Conservation (phyloP, 1,139 yeast genomes). For the Debaryomyces nepalensis region DNA sequence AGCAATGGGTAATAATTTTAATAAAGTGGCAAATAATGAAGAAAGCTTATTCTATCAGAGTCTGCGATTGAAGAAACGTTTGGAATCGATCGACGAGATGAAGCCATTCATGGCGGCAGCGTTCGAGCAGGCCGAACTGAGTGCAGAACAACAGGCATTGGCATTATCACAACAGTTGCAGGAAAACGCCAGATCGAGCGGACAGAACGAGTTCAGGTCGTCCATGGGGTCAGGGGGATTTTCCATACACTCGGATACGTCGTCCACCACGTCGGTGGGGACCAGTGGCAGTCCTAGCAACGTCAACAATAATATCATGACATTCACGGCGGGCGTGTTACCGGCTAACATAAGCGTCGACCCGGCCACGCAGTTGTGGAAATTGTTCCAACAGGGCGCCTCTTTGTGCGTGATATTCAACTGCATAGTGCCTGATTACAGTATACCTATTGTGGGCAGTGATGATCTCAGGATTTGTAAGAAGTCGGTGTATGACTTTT, state of each 20-base stretch:
- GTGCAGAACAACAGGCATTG: constrained; percentile 75
- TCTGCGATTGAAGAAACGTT: constrained; percentile 56
- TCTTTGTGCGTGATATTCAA: constrained; percentile 88
- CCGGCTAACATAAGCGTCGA: constrained; percentile 79
- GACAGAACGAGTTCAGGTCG: constrained; percentile 31
- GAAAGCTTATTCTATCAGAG: constrained; percentile 82
- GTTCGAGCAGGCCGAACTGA: constrained; percentile 57
- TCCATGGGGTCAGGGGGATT: constrained; percentile 31
- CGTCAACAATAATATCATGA: constrained; percentile 43
- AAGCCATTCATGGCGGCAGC: constrained; percentile 69
- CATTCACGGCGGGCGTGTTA: constrained; percentile 75
- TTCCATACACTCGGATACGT: constrained; percentile 31
- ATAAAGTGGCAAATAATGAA: constrained; percentile 64
- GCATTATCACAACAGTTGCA: constrained; percentile 50
- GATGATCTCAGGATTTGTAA: constrained; percentile 87
- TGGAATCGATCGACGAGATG: constrained; percentile 71
- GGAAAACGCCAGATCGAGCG: constrained; percentile 19
- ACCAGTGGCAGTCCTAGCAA: constrained; percentile 16
- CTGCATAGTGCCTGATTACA: constrained; percentile 48
- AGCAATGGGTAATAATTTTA: constrained; percentile 46
- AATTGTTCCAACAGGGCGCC: constrained; percentile 88
- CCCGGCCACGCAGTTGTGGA: constrained; percentile 91
- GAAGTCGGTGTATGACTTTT: constrained; percentile 87
- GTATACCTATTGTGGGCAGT: constrained; percentile 59
- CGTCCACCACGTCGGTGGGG: constrained; percentile 19